Evolutionary conservation across 306 rosid species (phyloP).

Genomic region (Begonia peltatifolia): DNA sequence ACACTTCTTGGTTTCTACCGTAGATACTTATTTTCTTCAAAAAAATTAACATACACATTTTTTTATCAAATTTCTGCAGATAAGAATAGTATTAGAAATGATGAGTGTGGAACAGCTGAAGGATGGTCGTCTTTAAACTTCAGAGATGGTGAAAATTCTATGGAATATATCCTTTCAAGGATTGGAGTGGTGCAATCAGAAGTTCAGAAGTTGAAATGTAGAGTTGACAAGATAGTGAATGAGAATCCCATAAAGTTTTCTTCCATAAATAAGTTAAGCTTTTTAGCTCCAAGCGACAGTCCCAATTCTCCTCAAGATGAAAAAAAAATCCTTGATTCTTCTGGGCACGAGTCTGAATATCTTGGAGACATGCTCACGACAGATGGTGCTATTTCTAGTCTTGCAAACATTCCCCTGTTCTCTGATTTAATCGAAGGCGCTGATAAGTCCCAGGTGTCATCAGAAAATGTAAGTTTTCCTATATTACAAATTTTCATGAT

Average conservation of each 20-base stretch:
- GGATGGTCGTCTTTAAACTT: constrained; percentile 21
- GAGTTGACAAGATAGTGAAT: constrained; percentile 30
- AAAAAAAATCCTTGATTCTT: constrained; percentile 15
- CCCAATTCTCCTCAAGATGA: constrained; percentile 16
- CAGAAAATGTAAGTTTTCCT: constrained; percentile 32
- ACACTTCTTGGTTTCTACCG: no score
- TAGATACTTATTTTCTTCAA: no score
- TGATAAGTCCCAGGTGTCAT: constrained; percentile 17
- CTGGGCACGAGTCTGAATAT: constrained; percentile 23
- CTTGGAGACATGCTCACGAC: constrained; percentile 21
- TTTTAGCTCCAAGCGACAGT: constrained; percentile 18
- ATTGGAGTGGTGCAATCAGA: constrained; percentile 34
- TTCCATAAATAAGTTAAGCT: constrained; percentile 19
- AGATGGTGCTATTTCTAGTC: constrained; percentile 21
- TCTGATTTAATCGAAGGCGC: constrained; percentile 18
- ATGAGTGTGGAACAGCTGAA: constrained; percentile 26
- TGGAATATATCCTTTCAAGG: constrained; percentile 25
- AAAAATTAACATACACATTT: not conserved
- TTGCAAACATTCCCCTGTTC: constrained; percentile 20
- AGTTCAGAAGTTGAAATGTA: constrained; percentile 32
- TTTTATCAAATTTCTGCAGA: constrained; percentile 13
- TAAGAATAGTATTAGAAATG: constrained; percentile 10
- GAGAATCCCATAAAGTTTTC: constrained; percentile 29
- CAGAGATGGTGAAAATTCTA: constrained; percentile 24
- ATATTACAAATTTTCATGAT: not conserved